phyloP scores from a whole-genome alignment of 2,329 filamentous ascomycete genomes.

The Fusarium armeniacum region DNA sequence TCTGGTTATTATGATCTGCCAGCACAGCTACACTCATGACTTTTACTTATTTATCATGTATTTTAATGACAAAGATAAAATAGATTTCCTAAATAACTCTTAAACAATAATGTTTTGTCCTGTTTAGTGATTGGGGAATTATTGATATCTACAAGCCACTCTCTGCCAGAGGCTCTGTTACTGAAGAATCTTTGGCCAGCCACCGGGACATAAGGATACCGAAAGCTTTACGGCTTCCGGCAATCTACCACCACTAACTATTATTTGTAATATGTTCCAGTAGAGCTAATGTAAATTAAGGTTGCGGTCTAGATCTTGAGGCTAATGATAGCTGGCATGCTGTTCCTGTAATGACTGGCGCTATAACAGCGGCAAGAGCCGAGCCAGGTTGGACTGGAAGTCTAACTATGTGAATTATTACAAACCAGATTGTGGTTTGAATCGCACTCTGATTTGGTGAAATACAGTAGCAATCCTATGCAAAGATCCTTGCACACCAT shows the following conservation, averaged over 20 bases:
- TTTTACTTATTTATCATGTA: not conserved
- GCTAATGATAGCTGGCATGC: not conserved
- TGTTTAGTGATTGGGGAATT: not conserved
- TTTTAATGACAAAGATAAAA: not conserved
- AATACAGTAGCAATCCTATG: too few relatives aligned
- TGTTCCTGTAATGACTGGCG: not conserved
- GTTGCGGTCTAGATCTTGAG: not conserved
- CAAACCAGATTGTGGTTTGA: too few relatives aligned
- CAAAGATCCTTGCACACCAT: too few relatives aligned
- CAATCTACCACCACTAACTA: not conserved
- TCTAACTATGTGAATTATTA: too few relatives aligned
- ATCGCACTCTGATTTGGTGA: too few relatives aligned
- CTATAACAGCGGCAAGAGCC: not conserved
- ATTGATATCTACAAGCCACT: fast-evolving
- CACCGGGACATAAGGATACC: fast-evolving
- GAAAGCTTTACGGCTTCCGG: not conserved
- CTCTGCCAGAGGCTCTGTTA: not conserved
- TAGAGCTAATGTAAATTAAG: not conserved
- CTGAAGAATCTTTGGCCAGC: not conserved
- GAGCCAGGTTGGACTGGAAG: not conserved
- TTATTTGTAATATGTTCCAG: not conserved
- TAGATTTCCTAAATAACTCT: not conserved
- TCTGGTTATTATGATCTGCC: not conserved
- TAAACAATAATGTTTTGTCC: not conserved
- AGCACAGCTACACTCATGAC: not conserved